Evolutionary conservation across 805 yeast species (phyloP).

Genomic region (Diddensiella santjacobensis): DNA sequence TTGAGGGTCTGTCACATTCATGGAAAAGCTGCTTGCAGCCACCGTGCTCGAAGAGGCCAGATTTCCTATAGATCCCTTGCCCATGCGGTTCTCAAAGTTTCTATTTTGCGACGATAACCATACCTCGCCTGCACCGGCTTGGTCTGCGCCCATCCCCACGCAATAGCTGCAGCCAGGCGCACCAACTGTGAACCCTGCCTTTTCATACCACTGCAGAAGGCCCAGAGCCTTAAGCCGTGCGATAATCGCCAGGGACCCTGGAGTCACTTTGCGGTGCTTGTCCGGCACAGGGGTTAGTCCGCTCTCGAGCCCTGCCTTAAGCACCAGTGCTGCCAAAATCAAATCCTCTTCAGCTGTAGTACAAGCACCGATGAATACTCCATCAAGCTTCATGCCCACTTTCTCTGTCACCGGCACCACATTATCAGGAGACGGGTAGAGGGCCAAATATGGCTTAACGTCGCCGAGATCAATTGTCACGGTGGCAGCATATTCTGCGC

Average conservation of each 20-base stretch:
- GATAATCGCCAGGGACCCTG: slow-evolving; percentile 14
- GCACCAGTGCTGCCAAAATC: slow-evolving; percentile 12
- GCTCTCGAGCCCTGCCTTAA: slow-evolving; percentile 8
- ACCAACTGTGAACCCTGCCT: slow-evolving; percentile 16
- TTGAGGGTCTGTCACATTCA: slow-evolving; percentile 12
- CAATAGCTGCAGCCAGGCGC: slow-evolving; percentile 17
- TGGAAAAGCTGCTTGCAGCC: slow-evolving; percentile 14
- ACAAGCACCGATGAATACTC: slow-evolving; percentile 16
- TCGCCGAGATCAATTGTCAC: slow-evolving; percentile 9
- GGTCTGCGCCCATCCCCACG: slow-evolving; percentile 19
- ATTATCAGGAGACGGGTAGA: slow-evolving; percentile 15
- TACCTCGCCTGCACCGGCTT: slow-evolving; percentile 16
- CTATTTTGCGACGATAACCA: slow-evolving; percentile 18
- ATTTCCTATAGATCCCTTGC: slow-evolving; percentile 16
- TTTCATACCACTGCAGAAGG: slow-evolving; percentile 12
- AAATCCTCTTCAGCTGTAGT: slow-evolving; percentile 17
- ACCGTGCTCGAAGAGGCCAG: slow-evolving; percentile 15
- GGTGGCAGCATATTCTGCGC: slow-evolving; percentile 10
- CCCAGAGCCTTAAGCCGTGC: slow-evolving; percentile 11
- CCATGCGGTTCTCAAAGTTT: slow-evolving; percentile 16
- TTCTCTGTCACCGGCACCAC: slow-evolving; percentile 9
- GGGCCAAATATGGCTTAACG: slow-evolving; percentile 7
- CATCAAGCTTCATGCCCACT: slow-evolving; percentile 12
- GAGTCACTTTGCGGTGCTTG: slow-evolving; percentile 11
- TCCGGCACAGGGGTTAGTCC: slow-evolving; percentile 9